Evolutionary conservation across 2,329 filamentous ascomycete genomes (phyloP), one percentile per base, ranked within the genome.

Genomic region (Fusarium transvaalense): DNA sequence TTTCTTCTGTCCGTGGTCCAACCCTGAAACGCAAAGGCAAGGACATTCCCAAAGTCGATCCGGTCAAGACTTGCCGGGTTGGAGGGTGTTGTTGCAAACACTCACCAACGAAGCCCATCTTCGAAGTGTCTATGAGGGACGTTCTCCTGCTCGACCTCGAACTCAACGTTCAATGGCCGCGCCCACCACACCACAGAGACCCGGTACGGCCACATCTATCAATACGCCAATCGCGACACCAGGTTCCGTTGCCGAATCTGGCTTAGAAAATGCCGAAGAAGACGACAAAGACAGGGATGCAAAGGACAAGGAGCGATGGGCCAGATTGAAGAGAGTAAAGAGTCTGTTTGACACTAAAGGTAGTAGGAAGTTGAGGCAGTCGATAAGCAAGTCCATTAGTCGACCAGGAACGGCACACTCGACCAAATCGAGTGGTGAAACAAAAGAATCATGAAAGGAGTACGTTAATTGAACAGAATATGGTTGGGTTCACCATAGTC

Each of bases 1-100:
- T 64, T 92, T 93, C 74, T 96, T 94, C 75, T 96, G 92, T 71
- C 92, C 92, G 1, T 96, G 92, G 92, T 85, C 90, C 61, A 92
- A 89, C 70, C 78, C 87, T 5, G 74, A 80, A 13, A 85, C 88
- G 2, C 92, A 94, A 76, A 88, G 81, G 76, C 64, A 75, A 58
- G 58, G 73, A 53, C 66, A 76, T 74, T 45, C 78, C 63, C 56
- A 76, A 34, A 75, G 79, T 14, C 78, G 75, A 43, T 74, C 73
- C 3, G 80, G 74, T 46, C 77, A 76, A 9, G 77, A 78, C 34
- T 76, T 80, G 69, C 78, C 87, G 0, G 88, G 83, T 1, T 90
- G 88, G 88, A 82, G 84, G 66, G 77, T 86, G 4, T 72, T 90
- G 6, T 71, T 83, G 3, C 82, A 85, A 59, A 85, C 86, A 1